A percentile compares a stretch with the other conserved stretches of the same genome.
These are phyloP conservation scores for Lachnellula hyalina DNA, from an alignment of 2,329 filamentous ascomycete species.

Conservation along the genomic window DNA sequence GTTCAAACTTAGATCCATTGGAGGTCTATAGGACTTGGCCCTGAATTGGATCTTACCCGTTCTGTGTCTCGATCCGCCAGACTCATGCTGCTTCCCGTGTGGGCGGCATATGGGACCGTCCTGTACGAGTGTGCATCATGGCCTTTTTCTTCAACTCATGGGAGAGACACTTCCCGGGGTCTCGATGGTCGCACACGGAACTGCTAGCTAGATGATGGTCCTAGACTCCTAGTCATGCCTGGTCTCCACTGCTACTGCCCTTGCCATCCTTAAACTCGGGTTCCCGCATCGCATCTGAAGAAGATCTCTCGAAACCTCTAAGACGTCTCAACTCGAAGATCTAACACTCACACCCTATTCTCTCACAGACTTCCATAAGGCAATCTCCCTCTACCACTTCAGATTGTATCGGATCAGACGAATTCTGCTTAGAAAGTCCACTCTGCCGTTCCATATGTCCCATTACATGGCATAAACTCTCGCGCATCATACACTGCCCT, in stretches of 20 bases:
- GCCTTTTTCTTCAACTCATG: neutral
- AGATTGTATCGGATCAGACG: constrained; percentile 20
- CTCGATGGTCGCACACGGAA: constrained; percentile 7
- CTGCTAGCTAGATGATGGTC: neutral
- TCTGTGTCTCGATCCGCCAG: neutral
- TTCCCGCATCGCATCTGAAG: constrained; percentile 20
- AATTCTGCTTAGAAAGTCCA: constrained; percentile 14
- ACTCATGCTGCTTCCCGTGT: neutral
- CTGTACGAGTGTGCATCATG: constrained; percentile 3
- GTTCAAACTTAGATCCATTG: constrained; percentile 4
- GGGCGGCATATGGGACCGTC: constrained; percentile 4
- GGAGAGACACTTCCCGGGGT: neutral
- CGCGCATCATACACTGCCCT: constrained; percentile 10
- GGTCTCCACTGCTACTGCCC: constrained; percentile 8
- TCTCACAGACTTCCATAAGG: constrained; percentile 1
- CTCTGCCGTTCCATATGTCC: constrained; percentile 14
- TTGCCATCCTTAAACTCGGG: constrained; percentile 26
- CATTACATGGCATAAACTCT: constrained; percentile 8
- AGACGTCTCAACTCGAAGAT: constrained; percentile 30
- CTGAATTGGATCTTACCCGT: constrained; percentile 1
- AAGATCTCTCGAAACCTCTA: constrained; percentile 15
- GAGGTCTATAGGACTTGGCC: constrained; percentile 1
- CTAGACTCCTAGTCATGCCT: neutral
- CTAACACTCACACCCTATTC: constrained; percentile 6
- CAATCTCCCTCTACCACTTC: constrained; percentile 10